phyloP scores from a whole-genome alignment of 495 filamentous ascomycete species.

The Hyaloscypha variabilis region DNA sequence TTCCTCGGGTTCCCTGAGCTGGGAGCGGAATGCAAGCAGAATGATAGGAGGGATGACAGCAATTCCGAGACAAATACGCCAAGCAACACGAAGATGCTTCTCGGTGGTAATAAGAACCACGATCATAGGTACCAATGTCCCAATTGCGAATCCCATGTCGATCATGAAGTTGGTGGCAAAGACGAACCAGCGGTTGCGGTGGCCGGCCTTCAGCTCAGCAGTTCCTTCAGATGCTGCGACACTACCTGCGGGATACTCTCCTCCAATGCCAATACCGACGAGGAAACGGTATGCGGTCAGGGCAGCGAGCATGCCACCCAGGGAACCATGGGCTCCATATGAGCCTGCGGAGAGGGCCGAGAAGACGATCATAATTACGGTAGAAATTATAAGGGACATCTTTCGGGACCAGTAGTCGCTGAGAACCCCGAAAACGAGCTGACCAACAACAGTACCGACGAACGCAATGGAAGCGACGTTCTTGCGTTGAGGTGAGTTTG shows the following conservation, averaged over 20 bases:
- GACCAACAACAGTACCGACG: conserved; percentile 83
- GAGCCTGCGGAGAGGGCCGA: conserved; percentile 71
- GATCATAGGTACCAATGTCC: conserved; percentile 73
- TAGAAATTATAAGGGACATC: conserved; percentile 77
- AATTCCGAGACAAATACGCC: conserved; percentile 75
- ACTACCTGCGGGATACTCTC: conserved; percentile 87
- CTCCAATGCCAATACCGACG: conserved; percentile 60
- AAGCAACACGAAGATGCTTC: conserved; percentile 67
- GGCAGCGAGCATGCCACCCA: conserved; percentile 72
- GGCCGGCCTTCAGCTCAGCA: conserved; percentile 74
- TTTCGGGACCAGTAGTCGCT: conserved; percentile 83
- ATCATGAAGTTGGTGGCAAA: conserved; percentile 91
- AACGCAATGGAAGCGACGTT: conserved; percentile 84
- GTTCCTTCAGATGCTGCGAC: conserved; percentile 83
- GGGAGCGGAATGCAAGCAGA: conserved; percentile 72
- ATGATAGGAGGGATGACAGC: conserved; percentile 77
- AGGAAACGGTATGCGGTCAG: conserved; percentile 84
- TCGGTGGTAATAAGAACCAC: conserved; percentile 71
- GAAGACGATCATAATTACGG: conserved; percentile 79
- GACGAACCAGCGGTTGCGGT: conserved; percentile 86
- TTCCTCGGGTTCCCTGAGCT: conserved; percentile 80
- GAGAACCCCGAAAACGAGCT: conserved; percentile 78
- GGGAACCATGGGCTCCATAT: conserved; percentile 64
- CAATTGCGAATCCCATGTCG: conserved; percentile 75
- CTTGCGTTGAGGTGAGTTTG: conserved; percentile 61